Base-by-base conservation (phyloP, 352 stramenopile genomes). In the Phytophthora gonapodyides region DNA sequence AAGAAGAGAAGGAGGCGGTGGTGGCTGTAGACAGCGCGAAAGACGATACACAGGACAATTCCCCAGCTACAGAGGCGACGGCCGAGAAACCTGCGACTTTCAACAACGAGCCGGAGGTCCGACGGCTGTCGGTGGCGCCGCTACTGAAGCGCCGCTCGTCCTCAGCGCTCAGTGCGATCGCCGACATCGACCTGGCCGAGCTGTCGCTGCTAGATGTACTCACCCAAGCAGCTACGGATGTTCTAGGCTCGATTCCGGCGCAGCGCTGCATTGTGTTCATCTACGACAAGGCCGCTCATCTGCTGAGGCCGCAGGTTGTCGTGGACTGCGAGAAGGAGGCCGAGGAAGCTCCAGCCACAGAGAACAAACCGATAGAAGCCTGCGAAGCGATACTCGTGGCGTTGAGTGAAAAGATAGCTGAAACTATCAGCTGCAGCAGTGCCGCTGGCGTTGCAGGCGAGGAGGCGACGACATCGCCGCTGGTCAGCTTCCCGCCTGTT, bases 261-360 rank as follows among this genome's bases (percentile, higher is more conserved):
- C 75, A 89, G 55, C 67, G 73, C 5, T 78, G 76, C 44, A 62
- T 87, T 7, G 46, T 87, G 10, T 89, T 77, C 45, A 65, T 84
- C 40, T 89, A 84, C 45, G 74, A 87, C 61, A 85, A 80, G 50
- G 34, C 11, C 47, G 62, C 68, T 3, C 80, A 89, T 51, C n/a
- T 74, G 21, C 57, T 89, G 38, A 63, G 67, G 43, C 57, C 61
- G 9, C 71, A 86, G 33, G 61, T 85, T 7, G 52, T 63, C 2
- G 69, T 56, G n/a, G 36, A 69, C 54, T 57, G 31, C 36, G 57
- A 45, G 4, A 50, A 24, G 37, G 19, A 57, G 40, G 53, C 35
- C 16, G 34, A 48, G 24, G 21, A 8, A 11, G 6, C 27, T 36
- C 7, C 17, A 42, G 16, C 40, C 11, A 19, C 35, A 30, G 13